These are phyloP conservation scores for Plasmopara halstedii DNA, from an alignment of 352 stramenopile genomes.

Conservation along the genomic window DNA sequence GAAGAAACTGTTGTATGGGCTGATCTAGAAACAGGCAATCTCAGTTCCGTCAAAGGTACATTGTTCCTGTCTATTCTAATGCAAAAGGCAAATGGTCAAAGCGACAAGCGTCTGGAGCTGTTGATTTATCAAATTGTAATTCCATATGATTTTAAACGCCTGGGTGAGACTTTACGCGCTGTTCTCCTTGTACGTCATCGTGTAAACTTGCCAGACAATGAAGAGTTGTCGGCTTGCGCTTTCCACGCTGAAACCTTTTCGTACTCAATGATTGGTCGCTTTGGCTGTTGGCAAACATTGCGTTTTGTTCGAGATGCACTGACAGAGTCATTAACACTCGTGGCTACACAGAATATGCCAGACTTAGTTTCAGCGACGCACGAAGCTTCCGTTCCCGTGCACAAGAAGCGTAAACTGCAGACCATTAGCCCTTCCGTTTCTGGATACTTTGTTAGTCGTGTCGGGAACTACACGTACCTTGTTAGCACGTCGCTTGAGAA, in stretches of 20 bases:
- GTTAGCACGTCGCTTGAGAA: slow-evolving; percentile 32
- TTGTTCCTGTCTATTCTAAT: slow-evolving; percentile 58
- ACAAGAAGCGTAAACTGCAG: slow-evolving; percentile 69
- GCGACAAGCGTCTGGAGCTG: slow-evolving; percentile 32
- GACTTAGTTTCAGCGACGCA: slow-evolving; percentile 20
- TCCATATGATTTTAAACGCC: slow-evolving; percentile 20
- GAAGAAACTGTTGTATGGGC: slow-evolving; percentile 40
- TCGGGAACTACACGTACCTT: slow-evolving; percentile 54
- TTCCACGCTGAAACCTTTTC: slow-evolving; percentile 70
- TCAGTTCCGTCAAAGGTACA: slow-evolving; percentile 47
- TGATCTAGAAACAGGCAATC: slow-evolving; percentile 41
- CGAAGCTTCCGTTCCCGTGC: slow-evolving; percentile 16
- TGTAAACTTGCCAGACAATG: slow-evolving; percentile 20
- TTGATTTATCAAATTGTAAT: slow-evolving; percentile 45
- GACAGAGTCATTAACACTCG: slow-evolving; percentile 31
- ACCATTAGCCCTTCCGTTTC: slow-evolving; percentile 10
- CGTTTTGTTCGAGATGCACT: slow-evolving; percentile 41
- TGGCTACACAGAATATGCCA: slow-evolving; percentile 34
- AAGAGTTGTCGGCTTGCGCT: slow-evolving; percentile 33
- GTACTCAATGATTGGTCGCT: slow-evolving; percentile 55
- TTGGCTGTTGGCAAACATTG: slow-evolving; percentile 48
- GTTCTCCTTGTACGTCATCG: slow-evolving; percentile 28
- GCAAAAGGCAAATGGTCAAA: slow-evolving; percentile 27
- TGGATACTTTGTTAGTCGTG: slow-evolving; percentile 28
- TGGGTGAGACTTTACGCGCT: slow-evolving; percentile 25